Percentiles rank a stretch among this genome's conserved stretches.
Evolutionary conservation across 2,329 filamentous ascomycete genomes (phyloP).

Genomic region (Aspergillus ibericus): DNA sequence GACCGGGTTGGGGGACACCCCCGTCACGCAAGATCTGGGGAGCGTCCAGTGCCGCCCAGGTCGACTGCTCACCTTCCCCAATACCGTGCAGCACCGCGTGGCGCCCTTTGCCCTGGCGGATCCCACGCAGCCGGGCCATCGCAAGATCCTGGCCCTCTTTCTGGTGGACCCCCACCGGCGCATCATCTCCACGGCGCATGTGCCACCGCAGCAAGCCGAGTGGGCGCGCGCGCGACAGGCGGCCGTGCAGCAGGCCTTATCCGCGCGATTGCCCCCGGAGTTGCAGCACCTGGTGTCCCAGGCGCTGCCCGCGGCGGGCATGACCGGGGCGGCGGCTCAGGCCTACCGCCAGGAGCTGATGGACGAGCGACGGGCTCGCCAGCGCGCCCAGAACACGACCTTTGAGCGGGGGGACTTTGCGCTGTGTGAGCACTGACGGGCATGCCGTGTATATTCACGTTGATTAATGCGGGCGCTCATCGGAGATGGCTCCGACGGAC

Average conservation of each 20-base stretch:
- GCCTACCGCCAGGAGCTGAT: slow-evolving; percentile 41
- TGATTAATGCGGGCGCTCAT: too few species aligned
- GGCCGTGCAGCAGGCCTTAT: neutral
- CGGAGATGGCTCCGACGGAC: too few species aligned
- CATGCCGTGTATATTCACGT: too few species aligned
- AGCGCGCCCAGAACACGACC: slow-evolving; percentile 7
- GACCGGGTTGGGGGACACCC: neutral
- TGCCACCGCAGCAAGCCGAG: slow-evolving; percentile 22
- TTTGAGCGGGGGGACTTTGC: slow-evolving; percentile 17
- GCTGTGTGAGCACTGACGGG: slow-evolving; percentile 23
- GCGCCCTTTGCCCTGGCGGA: slow-evolving; percentile 23
- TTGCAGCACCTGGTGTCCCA: neutral
- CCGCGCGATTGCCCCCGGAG: neutral
- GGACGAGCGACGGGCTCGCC: slow-evolving; percentile 33
- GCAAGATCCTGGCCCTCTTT: slow-evolving; percentile 29
- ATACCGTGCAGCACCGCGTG: slow-evolving; percentile 23
- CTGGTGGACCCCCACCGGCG: slow-evolving; percentile 26
- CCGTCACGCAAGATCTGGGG: slow-evolving; percentile 1
- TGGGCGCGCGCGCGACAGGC: neutral
- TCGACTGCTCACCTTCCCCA: slow-evolving; percentile 12
- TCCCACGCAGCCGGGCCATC: slow-evolving; percentile 21
- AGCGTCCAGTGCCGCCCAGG: slow-evolving; percentile 3
- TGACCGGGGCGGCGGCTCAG: slow-evolving; percentile 39
- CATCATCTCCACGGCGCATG: slow-evolving; percentile 28
- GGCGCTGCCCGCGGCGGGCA: neutral